phyloP scores from a whole-genome alignment of 768 basidiomycete species.

The Termitomyces sp. region DNA sequence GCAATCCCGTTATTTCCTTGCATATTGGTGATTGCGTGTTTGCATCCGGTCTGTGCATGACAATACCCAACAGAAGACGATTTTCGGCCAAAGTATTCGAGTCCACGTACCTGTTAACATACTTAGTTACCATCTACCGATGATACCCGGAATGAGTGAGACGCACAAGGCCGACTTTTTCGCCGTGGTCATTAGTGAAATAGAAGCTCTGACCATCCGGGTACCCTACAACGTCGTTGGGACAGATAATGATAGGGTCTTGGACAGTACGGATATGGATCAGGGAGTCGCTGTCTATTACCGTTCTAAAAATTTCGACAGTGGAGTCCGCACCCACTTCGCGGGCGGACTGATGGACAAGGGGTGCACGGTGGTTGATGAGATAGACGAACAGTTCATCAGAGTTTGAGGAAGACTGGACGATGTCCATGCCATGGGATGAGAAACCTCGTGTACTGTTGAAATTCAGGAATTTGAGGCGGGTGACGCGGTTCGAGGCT shows the following conservation, averaged over 20 bases:
- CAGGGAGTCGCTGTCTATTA: slow-evolving; percentile 38
- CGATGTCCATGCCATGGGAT: slow-evolving; percentile 69
- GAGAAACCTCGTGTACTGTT: slow-evolving; percentile 42
- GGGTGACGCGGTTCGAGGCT: slow-evolving; percentile 38
- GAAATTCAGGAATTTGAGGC: slow-evolving; percentile 40
- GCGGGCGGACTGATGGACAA: slow-evolving; percentile 29
- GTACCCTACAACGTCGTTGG: slow-evolving; percentile 71
- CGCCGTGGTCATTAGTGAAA: slow-evolving; percentile 65
- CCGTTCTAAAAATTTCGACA: slow-evolving; percentile 66
- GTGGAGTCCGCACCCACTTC: slow-evolving; percentile 66
- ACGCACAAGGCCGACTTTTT: slow-evolving; percentile 54
- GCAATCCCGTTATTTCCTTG: slow-evolving; percentile 62
- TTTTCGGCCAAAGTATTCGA: slow-evolving; percentile 23
- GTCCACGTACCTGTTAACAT: slow-evolving; percentile 20
- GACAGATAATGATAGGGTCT: slow-evolving; percentile 54
- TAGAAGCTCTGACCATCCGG: slow-evolving; percentile 62
- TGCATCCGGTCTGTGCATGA: slow-evolving; percentile 57
- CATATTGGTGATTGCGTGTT: slow-evolving; percentile 49
- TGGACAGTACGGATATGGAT: slow-evolving; percentile 56
- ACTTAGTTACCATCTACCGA: not conserved
- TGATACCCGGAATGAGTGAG: not conserved
- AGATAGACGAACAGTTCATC: slow-evolving; percentile 59
- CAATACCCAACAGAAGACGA: slow-evolving; percentile 62
- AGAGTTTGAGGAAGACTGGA: slow-evolving; percentile 46
- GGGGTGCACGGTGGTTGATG: slow-evolving; percentile 67